Evolutionary conservation across 257 asterid species (phyloP).

Genomic region (Solanum tarapatanum): DNA sequence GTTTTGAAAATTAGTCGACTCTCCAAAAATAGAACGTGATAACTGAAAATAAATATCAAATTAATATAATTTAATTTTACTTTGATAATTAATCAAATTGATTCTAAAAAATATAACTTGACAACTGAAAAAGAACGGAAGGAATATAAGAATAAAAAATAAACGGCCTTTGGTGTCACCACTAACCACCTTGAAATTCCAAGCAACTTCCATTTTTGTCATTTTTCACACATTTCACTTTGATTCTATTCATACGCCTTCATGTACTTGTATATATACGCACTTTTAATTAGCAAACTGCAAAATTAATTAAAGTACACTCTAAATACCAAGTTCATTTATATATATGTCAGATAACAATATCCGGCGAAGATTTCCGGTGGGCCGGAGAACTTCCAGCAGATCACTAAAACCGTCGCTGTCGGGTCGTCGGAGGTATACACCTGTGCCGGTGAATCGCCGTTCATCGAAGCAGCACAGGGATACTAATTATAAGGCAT

Average conservation of each 20-base stretch:
- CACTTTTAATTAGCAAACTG: neutral
- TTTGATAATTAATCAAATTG: no score
- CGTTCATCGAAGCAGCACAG: constrained; percentile 1
- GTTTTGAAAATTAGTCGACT: no score
- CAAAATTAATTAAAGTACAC: neutral
- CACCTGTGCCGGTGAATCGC: neutral
- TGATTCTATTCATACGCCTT: neutral
- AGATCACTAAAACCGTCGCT: constrained; percentile 5
- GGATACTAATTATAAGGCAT: neutral
- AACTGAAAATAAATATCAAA: no score
- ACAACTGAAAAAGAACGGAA: no score
- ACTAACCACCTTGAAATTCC: neutral
- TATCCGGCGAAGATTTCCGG: constrained; percentile 24
- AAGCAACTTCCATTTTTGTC: neutral
- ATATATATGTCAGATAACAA: constrained; percentile 26
- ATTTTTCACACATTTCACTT: neutral
- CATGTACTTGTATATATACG: neutral
- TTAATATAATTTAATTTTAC: no score
- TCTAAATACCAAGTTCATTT: neutral
- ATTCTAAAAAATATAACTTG: no score
- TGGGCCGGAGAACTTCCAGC: constrained; percentile 23
- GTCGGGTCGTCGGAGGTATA: constrained; percentile 1
- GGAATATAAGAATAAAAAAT: neutral
- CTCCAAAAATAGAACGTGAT: no score
- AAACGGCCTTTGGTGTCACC: neutral